phyloP scores from a whole-genome alignment of 805 yeast genomes.

The Candida ponderosae region DNA sequence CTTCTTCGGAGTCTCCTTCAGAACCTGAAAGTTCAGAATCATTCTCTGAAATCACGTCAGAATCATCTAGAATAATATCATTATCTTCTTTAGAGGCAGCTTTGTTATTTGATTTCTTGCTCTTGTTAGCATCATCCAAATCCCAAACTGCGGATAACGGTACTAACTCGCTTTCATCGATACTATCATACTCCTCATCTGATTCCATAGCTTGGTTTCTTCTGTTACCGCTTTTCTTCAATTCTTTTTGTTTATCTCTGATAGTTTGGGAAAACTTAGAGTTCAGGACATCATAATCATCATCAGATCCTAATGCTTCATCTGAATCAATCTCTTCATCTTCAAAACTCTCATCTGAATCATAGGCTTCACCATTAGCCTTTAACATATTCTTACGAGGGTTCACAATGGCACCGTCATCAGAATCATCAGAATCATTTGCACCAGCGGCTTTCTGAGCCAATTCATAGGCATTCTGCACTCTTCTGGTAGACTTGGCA shows the following conservation, averaged over 20 bases:
- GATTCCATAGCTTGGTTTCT: conserved; percentile 37
- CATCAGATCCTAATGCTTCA: conserved; percentile 81
- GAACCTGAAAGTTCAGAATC: conserved; percentile 14
- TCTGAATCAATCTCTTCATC: conserved; percentile 78
- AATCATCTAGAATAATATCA: conserved; percentile 11
- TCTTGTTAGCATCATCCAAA: conserved; percentile 65
- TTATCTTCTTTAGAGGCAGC: conserved; percentile 18
- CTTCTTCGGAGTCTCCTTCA: conserved; percentile 16
- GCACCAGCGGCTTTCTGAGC: conserved; percentile 34
- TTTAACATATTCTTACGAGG: conserved; percentile 21
- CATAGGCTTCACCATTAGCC: conserved; percentile 18
- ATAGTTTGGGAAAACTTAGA: conserved; percentile 64
- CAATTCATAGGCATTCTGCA: conserved; percentile 42
- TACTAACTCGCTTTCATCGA: conserved; percentile 69
- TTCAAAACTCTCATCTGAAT: conserved; percentile 30
- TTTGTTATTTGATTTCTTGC: conserved; percentile 21
- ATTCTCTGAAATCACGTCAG: conserved; percentile 10
- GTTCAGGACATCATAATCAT: conserved; percentile 55
- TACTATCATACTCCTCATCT: conserved; percentile 61
- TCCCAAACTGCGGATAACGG: conserved; percentile 90
- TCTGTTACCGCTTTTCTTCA: conserved; percentile 24
- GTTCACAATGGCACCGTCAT: conserved; percentile 31
- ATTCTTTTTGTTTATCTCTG: conserved; percentile 42
- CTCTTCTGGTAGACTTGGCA: conserved; percentile 26
- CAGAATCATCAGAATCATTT: conserved; percentile 22